Conservation (phyloP, 495 filamentous ascomycete species). For the Aspergillus avenaceus region DNA sequence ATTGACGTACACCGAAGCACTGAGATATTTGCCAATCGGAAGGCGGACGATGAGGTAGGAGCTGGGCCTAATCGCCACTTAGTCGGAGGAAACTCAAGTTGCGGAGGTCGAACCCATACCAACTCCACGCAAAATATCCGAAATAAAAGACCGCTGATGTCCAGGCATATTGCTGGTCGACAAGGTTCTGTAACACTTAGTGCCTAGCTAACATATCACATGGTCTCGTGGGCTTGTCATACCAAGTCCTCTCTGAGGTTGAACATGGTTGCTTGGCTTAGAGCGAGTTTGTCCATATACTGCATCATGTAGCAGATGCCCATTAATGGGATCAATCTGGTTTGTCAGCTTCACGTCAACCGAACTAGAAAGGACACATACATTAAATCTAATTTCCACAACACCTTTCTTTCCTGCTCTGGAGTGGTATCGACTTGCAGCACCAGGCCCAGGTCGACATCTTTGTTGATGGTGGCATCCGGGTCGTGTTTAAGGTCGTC, state of each 20-base stretch:
- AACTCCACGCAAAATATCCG: slow-evolving; percentile 50
- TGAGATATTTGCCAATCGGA: slow-evolving; percentile 49
- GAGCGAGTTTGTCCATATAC: slow-evolving; percentile 55
- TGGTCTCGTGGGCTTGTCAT: background rate
- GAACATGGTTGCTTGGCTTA: slow-evolving; percentile 52
- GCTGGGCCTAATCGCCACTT: slow-evolving; percentile 25
- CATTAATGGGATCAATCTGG: slow-evolving; percentile 47
- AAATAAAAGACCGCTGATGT: slow-evolving; percentile 47
- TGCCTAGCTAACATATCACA: background rate
- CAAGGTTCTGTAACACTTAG: slow-evolving; percentile 22
- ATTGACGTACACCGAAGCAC: slow-evolving; percentile 27
- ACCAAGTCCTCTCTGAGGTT: slow-evolving; percentile 39
- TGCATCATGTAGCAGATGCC: slow-evolving; percentile 46
- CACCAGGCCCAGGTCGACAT: slow-evolving; percentile 35
- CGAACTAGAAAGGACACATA: slow-evolving; percentile 18
- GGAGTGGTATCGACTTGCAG: slow-evolving; percentile 27
- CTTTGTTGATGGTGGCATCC: slow-evolving; percentile 14
- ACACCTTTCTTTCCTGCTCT: slow-evolving; percentile 25
- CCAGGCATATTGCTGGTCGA: slow-evolving; percentile 45
- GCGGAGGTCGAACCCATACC: slow-evolving; percentile 10
- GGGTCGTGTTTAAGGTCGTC: slow-evolving; percentile 12
- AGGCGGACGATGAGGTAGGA: slow-evolving; percentile 52
- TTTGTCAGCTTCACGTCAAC: background rate
- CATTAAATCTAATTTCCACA: slow-evolving; percentile 33
- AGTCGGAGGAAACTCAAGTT: background rate